Conservation (phyloP, 768 basidiomycete genomes). For the Leccinum rimulosum region DNA sequence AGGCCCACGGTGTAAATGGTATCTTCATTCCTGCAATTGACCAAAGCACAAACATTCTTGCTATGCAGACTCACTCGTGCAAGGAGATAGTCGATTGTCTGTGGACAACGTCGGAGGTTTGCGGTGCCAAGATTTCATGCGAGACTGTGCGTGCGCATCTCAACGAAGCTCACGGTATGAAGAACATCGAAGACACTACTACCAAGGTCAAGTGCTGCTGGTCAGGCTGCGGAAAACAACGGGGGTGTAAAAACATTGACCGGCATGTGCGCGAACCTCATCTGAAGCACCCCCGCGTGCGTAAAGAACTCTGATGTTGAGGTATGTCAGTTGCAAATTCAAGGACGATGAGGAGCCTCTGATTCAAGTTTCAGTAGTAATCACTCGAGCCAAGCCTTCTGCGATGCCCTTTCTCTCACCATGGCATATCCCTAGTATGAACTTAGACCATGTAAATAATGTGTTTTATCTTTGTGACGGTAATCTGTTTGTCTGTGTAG, state of each 20-base stretch:
- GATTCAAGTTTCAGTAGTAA: background rate
- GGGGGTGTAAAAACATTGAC: background rate
- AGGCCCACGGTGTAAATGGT: background rate
- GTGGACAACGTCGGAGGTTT: background rate
- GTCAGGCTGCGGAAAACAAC: background rate
- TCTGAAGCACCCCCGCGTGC: slow-evolving; percentile 3
- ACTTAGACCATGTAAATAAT: background rate
- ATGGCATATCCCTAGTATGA: background rate
- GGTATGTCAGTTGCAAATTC: background rate
- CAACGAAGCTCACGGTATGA: background rate
- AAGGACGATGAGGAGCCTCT: background rate
- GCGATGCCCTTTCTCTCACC: background rate
- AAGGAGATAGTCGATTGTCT: background rate
- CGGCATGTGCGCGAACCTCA: slow-evolving; percentile 5
- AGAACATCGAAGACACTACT: fast-evolving
- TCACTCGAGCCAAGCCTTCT: background rate
- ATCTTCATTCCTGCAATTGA: background rate
- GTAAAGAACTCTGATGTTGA: background rate
- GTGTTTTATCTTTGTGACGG: background rate
- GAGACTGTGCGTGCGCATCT: background rate
- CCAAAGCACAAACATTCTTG: background rate
- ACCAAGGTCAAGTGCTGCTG: background rate
- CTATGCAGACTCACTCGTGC: slow-evolving; percentile 1
- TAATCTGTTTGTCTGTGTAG: no score
- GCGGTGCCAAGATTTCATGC: background rate